Evolutionary conservation across 2,329 filamentous ascomycete species (phyloP), one percentile per base, ranked within the genome.

Genomic region (Penicillium sp.): DNA sequence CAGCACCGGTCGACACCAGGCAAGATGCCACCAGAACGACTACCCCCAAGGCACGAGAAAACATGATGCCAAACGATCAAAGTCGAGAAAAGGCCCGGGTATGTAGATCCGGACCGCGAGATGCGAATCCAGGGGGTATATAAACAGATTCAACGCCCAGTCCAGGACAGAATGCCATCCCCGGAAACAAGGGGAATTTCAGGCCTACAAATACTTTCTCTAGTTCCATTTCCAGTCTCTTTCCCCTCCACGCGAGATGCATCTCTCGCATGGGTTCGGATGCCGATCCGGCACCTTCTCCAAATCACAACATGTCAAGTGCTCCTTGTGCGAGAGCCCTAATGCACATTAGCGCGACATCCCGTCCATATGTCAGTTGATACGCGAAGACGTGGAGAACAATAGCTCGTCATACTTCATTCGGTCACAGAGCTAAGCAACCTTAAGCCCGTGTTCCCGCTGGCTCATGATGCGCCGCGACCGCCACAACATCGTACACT

Each of bases 221-320:
- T 43, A n/a, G 8, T 16, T 30, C n/a, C 2, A 31, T 8, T 11
- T 27, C 22, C 36, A 36, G 16, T 36, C 16, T 20, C 16, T 8
- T 5, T 36, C 33, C 9, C 18, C 18, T 38, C 49, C 39, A 48
- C 27, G 41, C 38, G 44, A 44, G 25, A 39, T 43, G 38, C 38
- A 41, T 53, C 43, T 44, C 46, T 47, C 30, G 44, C 45, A 46
- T 50, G 45, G 36, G 46, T 47, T 39, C 46, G 28, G 30, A 2
- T 16, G 28, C n/a, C 22, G 13, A 27, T 35, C 25, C 30, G 27
- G 14, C n/a, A 28, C 31, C 35, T 42, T 42, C 31, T 38, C 40
- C 41, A 41, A 41, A 58, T 58, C 54, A 56, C 54, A 55, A 58
- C 56, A 58, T 53, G 45, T 18, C 44, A 22, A 46, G 49, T 45